These are phyloP conservation scores for Kluyveromyces sp. DNA, from an alignment of 1,139 yeast species.

Conservation along the genomic window DNA sequence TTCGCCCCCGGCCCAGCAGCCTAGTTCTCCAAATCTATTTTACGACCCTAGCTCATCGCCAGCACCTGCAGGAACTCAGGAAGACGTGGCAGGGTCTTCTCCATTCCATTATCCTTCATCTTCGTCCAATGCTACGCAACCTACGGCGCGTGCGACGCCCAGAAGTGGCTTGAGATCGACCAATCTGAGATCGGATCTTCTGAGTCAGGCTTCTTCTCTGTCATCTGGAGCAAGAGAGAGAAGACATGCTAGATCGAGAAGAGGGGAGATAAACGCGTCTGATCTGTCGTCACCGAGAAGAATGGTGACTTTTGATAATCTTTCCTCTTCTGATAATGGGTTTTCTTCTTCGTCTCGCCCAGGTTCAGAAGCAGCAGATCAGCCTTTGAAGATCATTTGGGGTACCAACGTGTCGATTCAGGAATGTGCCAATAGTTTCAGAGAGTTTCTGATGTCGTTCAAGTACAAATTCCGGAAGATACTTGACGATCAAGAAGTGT, in stretches of 20 bases:
- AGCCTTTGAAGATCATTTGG: slow-evolving; percentile 87
- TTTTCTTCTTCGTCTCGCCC: slow-evolving; percentile 25
- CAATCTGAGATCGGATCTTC: slow-evolving; percentile 31
- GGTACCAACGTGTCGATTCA: slow-evolving; percentile 95
- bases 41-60: slow-evolving; percentile 35
- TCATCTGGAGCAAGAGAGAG: slow-evolving; percentile 30
- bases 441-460: slow-evolving; percentile 78
- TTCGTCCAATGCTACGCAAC: slow-evolving; percentile 20
- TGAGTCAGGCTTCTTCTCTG: slow-evolving; percentile 21
- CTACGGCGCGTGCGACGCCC: slow-evolving; percentile 11
- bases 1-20: slow-evolving; percentile 16
- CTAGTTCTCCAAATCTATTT: slow-evolving; percentile 35
- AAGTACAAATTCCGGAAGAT: slow-evolving; percentile 67
- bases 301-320: slow-evolving; percentile 30
- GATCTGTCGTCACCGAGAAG: slow-evolving; percentile 49
- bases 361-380: slow-evolving; percentile 42
- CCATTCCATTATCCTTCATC: slow-evolving; percentile 46
- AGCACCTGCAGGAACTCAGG: slow-evolving; percentile 25
- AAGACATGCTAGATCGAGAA: slow-evolving; percentile 32
- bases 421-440: slow-evolving; percentile 72
- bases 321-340: slow-evolving; percentile 17
- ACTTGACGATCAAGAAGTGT: slow-evolving; percentile 42
- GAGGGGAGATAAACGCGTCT: slow-evolving; percentile 56
- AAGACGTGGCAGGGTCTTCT: slow-evolving; percentile 30
- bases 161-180: slow-evolving; percentile 15